Conservation (phyloP, 1,284 basidiomycete species). For the Ganoderma lingzhi region DNA sequence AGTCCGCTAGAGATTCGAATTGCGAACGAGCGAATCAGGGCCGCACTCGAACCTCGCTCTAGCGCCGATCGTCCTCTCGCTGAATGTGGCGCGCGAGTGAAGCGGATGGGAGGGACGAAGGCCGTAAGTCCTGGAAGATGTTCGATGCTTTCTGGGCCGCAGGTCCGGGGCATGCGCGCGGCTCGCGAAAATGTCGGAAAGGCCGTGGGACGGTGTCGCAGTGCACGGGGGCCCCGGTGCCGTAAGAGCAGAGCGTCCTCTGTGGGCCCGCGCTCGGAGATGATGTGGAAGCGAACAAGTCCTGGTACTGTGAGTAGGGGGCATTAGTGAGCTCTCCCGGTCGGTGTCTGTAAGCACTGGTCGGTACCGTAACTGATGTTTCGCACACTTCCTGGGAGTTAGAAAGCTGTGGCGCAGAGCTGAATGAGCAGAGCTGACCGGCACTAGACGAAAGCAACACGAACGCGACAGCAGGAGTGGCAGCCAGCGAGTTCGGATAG, state of each 20-base stretch:
- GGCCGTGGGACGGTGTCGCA: constrained; percentile 21
- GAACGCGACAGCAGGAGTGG: background rate
- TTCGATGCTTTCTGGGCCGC: background rate
- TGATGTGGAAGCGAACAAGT: constrained; percentile 12
- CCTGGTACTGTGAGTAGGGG: background rate
- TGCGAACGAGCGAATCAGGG: constrained; percentile 7
- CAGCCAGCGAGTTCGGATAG: background rate
- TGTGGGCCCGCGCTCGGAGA: background rate
- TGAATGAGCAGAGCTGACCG: background rate
- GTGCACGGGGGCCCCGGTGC: constrained; percentile 26
- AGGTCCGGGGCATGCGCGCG: constrained; percentile 5
- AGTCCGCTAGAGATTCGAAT: background rate
- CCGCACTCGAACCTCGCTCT: background rate
- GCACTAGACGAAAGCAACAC: background rate
- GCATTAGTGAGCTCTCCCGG: constrained; percentile 8
- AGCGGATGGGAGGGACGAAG: background rate
- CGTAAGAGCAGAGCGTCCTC: background rate
- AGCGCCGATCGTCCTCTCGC: constrained; percentile 5
- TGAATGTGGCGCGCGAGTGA: background rate
- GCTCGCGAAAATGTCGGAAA: constrained; percentile 25
- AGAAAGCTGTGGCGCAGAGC: background rate
- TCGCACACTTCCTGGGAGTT: background rate
- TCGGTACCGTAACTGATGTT: background rate
- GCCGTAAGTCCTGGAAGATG: background rate
- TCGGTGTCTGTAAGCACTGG: background rate